Conservation (phyloP, 768 basidiomycete genomes). For the Lentinula boryana region DNA sequence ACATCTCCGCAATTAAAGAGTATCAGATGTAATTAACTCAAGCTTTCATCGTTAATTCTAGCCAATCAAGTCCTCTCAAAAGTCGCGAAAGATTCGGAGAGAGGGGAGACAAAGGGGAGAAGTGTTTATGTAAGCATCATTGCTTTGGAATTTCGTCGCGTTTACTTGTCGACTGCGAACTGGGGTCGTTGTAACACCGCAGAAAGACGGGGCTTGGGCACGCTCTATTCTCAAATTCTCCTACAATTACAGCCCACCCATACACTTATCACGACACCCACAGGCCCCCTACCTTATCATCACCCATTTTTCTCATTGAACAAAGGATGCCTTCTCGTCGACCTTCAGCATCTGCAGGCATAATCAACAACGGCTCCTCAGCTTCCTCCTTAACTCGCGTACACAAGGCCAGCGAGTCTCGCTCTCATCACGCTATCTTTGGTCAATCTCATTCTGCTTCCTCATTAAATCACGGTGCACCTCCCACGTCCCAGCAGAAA, state of each 20-base stretch:
- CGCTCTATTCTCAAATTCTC: neutral
- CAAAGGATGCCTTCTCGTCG: conserved; percentile 30
- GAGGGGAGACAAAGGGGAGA: too few species aligned
- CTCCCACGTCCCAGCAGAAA: conserved; percentile 70
- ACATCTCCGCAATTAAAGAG: too few species aligned
- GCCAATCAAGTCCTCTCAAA: neutral
- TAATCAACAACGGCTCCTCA: conserved; percentile 21
- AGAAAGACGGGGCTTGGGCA: neutral
- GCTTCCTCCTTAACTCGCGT: conserved; percentile 33
- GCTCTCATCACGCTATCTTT: conserved; percentile 43
- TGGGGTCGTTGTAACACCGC: neutral
- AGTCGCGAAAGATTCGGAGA: neutral
- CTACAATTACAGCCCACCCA: neutral
- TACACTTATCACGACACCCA: neutral
- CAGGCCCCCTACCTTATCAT: neutral
- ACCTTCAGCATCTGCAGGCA: conserved; percentile 53
- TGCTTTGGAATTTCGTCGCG: neutral
- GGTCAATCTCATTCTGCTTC: conserved; percentile 23
- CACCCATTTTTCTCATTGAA: neutral
- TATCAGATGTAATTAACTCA: too few species aligned
- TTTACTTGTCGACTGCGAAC: neutral
- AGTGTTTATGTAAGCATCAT: neutral
- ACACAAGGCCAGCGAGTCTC: conserved; percentile 61
- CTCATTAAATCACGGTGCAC: conserved; percentile 20
- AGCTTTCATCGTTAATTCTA: too few species aligned